phyloP scores from a whole-genome alignment of 441 rosid species.

The Arabidopsis lyrata region DNA sequence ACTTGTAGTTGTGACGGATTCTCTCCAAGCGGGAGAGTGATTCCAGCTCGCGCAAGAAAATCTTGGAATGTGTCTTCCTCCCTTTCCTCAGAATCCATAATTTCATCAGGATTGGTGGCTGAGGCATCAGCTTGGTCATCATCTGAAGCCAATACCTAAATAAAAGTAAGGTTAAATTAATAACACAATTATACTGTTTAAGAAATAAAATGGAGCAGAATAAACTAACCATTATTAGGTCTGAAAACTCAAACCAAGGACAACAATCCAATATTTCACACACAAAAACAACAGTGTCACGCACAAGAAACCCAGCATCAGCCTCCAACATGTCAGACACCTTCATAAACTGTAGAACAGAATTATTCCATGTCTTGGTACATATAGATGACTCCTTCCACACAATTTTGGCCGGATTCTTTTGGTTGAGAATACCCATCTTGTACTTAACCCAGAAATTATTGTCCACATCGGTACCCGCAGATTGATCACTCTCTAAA shows the following conservation, averaged over 20 bases:
- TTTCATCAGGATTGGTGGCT: constrained; percentile 97
- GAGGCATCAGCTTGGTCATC: constrained; percentile 91
- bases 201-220: constrained; percentile 21
- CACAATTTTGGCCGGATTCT: constrained; percentile 87
- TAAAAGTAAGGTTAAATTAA: neutral
- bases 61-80: constrained; percentile 93
- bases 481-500: constrained; percentile 96
- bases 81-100: constrained; percentile 94
- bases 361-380: constrained; percentile 98
- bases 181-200: neutral
- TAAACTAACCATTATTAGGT: constrained; percentile 88
- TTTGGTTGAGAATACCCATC: constrained; percentile 98
- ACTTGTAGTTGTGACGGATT: constrained; percentile 93
- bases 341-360: constrained; percentile 98
- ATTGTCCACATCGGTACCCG: constrained; percentile 86
- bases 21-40: constrained; percentile 90
- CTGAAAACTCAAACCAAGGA: constrained; percentile 86
- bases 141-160: constrained; percentile 84
- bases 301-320: constrained; percentile 98
- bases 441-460: constrained; percentile 99
- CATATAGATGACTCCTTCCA: constrained; percentile 99
- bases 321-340: constrained; percentile 97
- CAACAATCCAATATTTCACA: constrained; percentile 99
- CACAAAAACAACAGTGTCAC: constrained; percentile 96
- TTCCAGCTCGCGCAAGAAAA: constrained; percentile 96